Percentiles rank a stretch among this genome's conserved stretches.
Evolutionary conservation across 306 rosid genomes (phyloP).

Genomic region (Calophaca sinica): DNA sequence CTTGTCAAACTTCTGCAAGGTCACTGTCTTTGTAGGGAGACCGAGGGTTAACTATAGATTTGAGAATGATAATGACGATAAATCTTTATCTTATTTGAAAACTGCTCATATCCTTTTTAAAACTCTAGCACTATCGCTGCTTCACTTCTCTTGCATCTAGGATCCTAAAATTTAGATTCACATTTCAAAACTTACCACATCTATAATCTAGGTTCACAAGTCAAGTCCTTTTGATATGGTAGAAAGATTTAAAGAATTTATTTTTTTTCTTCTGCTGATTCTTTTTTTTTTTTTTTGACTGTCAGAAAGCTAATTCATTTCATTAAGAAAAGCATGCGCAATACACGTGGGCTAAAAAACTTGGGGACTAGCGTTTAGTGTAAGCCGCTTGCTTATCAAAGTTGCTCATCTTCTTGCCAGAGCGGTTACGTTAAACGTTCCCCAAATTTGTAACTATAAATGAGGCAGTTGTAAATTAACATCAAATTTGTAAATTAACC

Average conservation of each 20-base stretch:
- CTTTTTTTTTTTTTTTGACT: not conserved
- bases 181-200: not conserved
- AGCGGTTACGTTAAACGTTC: no score
- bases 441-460: no score
- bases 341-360: no score
- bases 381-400: no score
- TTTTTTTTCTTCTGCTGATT: not conserved
- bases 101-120: not conserved
- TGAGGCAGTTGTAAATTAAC: no score
- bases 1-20: constrained; percentile 43
- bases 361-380: no score
- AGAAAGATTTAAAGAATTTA: not conserved
- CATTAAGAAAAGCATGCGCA: no score
- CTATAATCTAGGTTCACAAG: not conserved
- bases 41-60: constrained; percentile 39
- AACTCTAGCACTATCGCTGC: not conserved
- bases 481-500: no score
- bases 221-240: not conserved
- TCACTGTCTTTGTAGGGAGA: constrained; percentile 43
- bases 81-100: constrained; percentile 24
- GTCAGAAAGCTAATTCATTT: no score
- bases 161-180: constrained; percentile 17
- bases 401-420: no score
- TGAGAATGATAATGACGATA: constrained; percentile 61
- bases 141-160: not conserved